Base-by-base conservation (phyloP, 768 basidiomycete species). In the Boletus barrowsii region DNA sequence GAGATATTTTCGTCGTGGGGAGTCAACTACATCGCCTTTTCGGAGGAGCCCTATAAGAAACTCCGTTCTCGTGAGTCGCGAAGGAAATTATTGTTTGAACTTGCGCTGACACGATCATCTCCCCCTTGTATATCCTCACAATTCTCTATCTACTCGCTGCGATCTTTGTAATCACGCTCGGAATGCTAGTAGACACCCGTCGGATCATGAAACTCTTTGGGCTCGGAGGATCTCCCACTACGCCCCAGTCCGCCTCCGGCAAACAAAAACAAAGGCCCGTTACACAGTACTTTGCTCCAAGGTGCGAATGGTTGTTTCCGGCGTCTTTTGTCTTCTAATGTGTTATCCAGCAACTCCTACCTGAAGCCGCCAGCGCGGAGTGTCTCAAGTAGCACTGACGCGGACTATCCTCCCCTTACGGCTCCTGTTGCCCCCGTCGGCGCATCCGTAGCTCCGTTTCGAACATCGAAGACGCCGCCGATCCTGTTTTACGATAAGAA, bases 401-500 rank as follows among this genome's bases (percentile, higher is more conserved):
- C 36, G 9, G 55, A 72, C 42, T 70, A 70, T 51, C 70, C 69
- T 29, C 70, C 70, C 5, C 65, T 72, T 26, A 70, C 69, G 0
- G 69, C 70, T 22, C 69, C 70, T 7, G 61, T 64, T 32, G 49
- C 56, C 47, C 70, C 70, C 5, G 32, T 46, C 1, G 69, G 68
- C 5, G 56, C 66, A 43, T 70, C 70, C 20, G 53, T 70, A 45
- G 59, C 69, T 24, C 69, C 69, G 14, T 70, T 70, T 41, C 48
- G 47, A 47, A 39, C 58, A 26, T 40, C 61, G 22, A 69, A 67
- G 20, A 69, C 72, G 10, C 63, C 67, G 8, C 74, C 73, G 6
- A 75, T 87, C 52, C 65, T 83, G 3, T 88, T 88, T 64, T 87
- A 88, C 59, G 77, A 86, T 59, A 87, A 81, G 62, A 72, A 79